A percentile compares a stretch with the other conserved stretches of the same genome.
Evolutionary conservation across 2,329 filamentous ascomycete genomes (phyloP).

Genomic region (Fusarium globosum): DNA sequence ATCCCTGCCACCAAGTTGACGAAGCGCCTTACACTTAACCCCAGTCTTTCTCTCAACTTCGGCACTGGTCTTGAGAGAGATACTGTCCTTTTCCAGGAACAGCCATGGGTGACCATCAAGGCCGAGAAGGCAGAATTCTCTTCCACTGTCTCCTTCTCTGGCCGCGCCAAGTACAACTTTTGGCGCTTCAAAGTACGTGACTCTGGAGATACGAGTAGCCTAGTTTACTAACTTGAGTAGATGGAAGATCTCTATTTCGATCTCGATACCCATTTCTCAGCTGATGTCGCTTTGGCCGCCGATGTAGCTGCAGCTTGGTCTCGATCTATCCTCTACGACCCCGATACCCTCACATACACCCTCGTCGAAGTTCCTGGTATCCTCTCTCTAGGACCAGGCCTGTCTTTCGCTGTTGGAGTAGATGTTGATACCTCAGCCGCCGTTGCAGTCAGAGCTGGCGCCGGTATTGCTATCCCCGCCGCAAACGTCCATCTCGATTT

Average conservation of each 20-base stretch:
- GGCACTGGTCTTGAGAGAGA: slow-evolving; percentile 3
- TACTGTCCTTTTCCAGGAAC: slow-evolving; percentile 4
- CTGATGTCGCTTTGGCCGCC: not conserved
- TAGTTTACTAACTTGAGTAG: not conserved
- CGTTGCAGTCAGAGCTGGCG: not conserved
- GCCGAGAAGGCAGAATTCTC: slow-evolving; percentile 16
- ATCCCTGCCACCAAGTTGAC: slow-evolving; percentile 7
- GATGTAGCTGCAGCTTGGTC: slow-evolving; percentile 19
- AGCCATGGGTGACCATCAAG: slow-evolving; percentile 18
- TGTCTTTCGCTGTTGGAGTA: slow-evolving; percentile 2
- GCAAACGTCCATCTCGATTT: slow-evolving; percentile 16
- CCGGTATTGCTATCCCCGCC: slow-evolving; percentile 3
- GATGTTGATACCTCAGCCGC: slow-evolving; percentile 12
- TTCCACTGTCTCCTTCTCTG: slow-evolving; percentile 10
- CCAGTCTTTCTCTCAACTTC: slow-evolving; percentile 1
- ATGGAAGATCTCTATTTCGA: slow-evolving; percentile 21
- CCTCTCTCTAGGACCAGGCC: slow-evolving; percentile 1
- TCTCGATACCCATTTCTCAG: slow-evolving; percentile 8
- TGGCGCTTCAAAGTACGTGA: slow-evolving; percentile 11
- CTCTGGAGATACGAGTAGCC: no score
- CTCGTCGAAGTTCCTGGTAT: slow-evolving; percentile 10
- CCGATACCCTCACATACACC: slow-evolving; percentile 4
- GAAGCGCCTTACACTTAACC: slow-evolving; percentile 3
- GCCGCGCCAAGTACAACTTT: slow-evolving; percentile 15
- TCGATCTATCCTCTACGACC: slow-evolving; percentile 5